phyloP scores from a whole-genome alignment of 2,329 filamentous ascomycete genomes.

The Dactylonectria estremocensis region DNA sequence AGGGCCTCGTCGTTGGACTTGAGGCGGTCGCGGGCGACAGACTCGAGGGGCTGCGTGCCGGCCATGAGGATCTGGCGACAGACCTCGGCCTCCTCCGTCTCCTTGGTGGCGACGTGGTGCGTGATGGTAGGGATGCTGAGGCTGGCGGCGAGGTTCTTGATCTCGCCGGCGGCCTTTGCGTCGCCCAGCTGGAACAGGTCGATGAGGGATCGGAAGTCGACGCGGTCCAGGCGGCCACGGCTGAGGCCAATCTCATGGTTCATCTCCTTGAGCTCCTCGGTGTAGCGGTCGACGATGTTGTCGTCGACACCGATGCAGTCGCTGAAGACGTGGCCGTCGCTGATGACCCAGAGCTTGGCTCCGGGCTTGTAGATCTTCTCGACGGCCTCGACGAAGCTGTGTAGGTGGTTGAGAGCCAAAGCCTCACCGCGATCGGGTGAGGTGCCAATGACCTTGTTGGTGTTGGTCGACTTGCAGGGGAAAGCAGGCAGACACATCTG shows the following conservation, averaged over 20 bases:
- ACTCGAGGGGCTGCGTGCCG: constrained; percentile 53
- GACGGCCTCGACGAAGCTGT: constrained; percentile 49
- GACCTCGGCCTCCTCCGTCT: constrained; percentile 48
- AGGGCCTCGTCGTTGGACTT: constrained; percentile 49
- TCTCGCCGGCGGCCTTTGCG: constrained; percentile 43
- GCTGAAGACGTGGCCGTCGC: constrained; percentile 59
- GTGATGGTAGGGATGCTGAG: constrained; percentile 53
- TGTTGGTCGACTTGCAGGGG: constrained; percentile 58
- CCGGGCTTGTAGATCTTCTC: constrained; percentile 52
- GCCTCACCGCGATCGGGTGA: constrained; percentile 55
- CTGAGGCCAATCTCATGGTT: constrained; percentile 48
- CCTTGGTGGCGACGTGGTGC: constrained; percentile 49
- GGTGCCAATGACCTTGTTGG: constrained; percentile 51
- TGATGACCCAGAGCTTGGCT: constrained; percentile 55
- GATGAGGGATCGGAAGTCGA: constrained; percentile 49
- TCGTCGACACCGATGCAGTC: constrained; percentile 64
- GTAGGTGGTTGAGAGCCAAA: constrained; percentile 51
- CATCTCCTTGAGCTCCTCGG: constrained; percentile 55
- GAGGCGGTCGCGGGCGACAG: constrained; percentile 47
- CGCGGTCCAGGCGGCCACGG: constrained; percentile 42
- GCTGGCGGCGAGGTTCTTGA: not conserved
- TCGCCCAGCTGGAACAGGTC: constrained; percentile 54
- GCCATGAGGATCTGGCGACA: constrained; percentile 53
- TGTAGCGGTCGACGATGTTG: constrained; percentile 57
- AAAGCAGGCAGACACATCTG: constrained; percentile 56